Evolutionary conservation across 495 filamentous ascomycete species (phyloP), one percentile per base, ranked within the genome.

Genomic region (Pyronema domesticum): DNA sequence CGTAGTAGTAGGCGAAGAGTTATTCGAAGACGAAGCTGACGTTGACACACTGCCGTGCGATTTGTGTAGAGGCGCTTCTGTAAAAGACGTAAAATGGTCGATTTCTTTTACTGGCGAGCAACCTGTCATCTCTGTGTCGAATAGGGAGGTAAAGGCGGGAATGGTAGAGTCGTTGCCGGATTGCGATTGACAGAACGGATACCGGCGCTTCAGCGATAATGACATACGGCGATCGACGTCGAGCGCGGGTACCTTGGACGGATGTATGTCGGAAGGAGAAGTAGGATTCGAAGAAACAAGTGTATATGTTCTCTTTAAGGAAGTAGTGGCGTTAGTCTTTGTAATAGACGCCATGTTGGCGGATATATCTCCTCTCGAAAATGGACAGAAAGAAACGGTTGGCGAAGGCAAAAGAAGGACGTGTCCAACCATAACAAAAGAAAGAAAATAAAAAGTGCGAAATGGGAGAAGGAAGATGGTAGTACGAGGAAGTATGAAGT

Each of bases 1-100:
- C 0, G 89, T 94, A 2, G 87, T 96, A 14, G 91, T 95, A 0
- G 91, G 91, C 15, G 91, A 96, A 7, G 89, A 94, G 62, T 95
- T 88, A 23, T 81, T 83, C 3, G 91, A 98, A 46, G 83, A 87
- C 7, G 85, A 85, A 43, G 78, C 76, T 55, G 82, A 79, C 3
- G 85, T 93, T 23, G 86, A 89, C n/a, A 78, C 78, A 66, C 78
- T 81, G 61, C 77, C 73, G 67, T 77, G 73, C 61, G 78, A 76
- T 60, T 76, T 71, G 66, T 79, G 75, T 48, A 53, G 36, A 58
- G 42, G 37, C n/a, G 11, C 37, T 44, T 15, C 33, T 50, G 17
- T 44, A 53, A n/a, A 51, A 36, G 37, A 45, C 15, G 62, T 59
- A 54, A 56, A 55, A 43, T 65, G 58, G 34, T 57, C 56, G 8